phyloP scores from a whole-genome alignment of 805 yeast genomes.

The Vanderwaltozyma tropicalis region DNA sequence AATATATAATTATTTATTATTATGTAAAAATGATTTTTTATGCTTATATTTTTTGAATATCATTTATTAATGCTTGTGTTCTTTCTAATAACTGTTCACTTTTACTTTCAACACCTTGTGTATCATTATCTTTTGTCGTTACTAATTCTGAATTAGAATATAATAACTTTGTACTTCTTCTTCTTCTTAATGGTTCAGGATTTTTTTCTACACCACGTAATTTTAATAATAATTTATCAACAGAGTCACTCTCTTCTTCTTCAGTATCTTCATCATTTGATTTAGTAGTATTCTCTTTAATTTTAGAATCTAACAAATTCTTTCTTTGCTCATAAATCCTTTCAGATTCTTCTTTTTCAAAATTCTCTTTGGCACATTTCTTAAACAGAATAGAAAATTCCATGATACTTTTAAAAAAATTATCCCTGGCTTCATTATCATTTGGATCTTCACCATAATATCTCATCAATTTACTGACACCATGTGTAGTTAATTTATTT shows the following conservation, averaged over 20 bases:
- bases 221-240: conserved; percentile 18
- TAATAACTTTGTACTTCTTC: conserved; percentile 10
- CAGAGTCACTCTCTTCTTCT: conserved; percentile 12
- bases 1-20: too few species aligned
- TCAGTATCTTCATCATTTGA: conserved; percentile 3
- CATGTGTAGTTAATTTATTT: conserved; percentile 38
- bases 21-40: background rate
- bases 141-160: background rate
- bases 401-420: conserved; percentile 53
- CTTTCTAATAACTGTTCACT: conserved; percentile 13
- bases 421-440: conserved; percentile 42
- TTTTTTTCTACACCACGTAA: conserved; percentile 18
- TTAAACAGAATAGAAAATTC: conserved; percentile 52
- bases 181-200: conserved; percentile 11
- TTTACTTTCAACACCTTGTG: background rate
- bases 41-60: conserved; percentile 20
- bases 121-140: background rate
- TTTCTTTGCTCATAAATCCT: conserved; percentile 55
- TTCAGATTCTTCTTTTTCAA: conserved; percentile 57
- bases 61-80: conserved; percentile 22
- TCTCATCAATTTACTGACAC: conserved; percentile 49
- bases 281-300: background rate
- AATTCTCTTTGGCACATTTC: conserved; percentile 54
- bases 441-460: conserved; percentile 62
- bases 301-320: conserved; percentile 31